Evolutionary conservation across 1,284 basidiomycete genomes (phyloP).

Genomic region (Sporisorium graminicola): DNA sequence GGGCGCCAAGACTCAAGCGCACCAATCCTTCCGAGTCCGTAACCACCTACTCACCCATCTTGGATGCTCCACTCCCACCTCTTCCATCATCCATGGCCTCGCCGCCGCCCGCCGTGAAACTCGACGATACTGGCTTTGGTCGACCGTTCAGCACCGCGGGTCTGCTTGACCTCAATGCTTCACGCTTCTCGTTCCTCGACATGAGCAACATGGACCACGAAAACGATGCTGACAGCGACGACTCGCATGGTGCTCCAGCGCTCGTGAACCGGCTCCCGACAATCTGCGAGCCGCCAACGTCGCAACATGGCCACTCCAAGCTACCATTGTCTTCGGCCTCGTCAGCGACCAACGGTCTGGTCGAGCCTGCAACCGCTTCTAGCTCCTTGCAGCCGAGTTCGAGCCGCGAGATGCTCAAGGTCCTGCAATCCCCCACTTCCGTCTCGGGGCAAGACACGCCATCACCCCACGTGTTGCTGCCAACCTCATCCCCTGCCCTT

Average conservation of each 20-base stretch:
- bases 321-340: conserved; percentile 5
- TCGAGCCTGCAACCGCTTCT: conserved; percentile 3
- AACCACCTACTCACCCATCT: conserved; percentile 29
- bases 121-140: conserved; percentile 37
- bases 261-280: not conserved
- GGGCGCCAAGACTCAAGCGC: conserved; percentile 42
- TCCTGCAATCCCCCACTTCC: conserved; percentile 1
- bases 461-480: conserved; percentile 10
- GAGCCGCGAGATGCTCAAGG: conserved; percentile 12
- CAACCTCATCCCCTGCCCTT: conserved; percentile 31
- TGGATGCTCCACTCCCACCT: conserved; percentile 15
- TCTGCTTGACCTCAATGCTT: conserved; percentile 30
- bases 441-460: not conserved
- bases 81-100: conserved; percentile 16
- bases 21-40: conserved; percentile 25
- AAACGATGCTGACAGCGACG: conserved; percentile 22
- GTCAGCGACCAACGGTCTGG: not conserved
- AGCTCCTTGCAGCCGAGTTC: not conserved
- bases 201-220: conserved; percentile 33
- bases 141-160: conserved; percentile 39
- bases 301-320: not conserved
- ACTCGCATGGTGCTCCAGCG: not conserved
- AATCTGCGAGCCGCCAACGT: conserved; percentile 1
- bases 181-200: conserved; percentile 41
- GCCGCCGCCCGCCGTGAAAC: conserved; percentile 35